Conservation (phyloP, 2,329 filamentous ascomycete species). For the Colletotrichum scovillei region DNA sequence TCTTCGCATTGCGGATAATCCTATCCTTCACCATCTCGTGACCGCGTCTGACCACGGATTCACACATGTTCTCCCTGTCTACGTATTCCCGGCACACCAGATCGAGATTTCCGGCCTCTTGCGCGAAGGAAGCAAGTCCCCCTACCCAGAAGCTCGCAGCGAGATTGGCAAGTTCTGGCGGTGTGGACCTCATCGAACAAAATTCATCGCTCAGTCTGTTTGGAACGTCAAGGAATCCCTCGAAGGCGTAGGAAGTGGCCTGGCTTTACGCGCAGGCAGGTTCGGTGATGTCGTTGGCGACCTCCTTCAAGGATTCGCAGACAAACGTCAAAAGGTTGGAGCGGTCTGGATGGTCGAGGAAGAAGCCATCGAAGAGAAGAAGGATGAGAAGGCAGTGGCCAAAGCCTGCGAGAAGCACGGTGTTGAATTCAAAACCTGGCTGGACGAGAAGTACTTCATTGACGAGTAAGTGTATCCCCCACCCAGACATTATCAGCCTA, state of each 20-base stretch:
- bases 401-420: conserved; percentile 62
- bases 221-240: conserved; percentile 77
- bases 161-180: conserved; percentile 76
- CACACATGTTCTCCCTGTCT: conserved; percentile 79
- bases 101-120: conserved; percentile 82
- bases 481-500: conserved; percentile 31
- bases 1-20: conserved; percentile 79
- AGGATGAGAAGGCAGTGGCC: conserved; percentile 69
- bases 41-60: conserved; percentile 62
- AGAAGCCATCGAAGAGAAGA: conserved; percentile 75
- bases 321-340: conserved; percentile 60
- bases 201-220: conserved; percentile 77
- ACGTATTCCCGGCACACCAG: conserved; percentile 76
- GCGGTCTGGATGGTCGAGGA: conserved; percentile 82
- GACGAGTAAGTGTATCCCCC: conserved; percentile 72
- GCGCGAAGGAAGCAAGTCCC: conserved; percentile 62
- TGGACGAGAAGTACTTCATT: conserved; percentile 82
- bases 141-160: conserved; percentile 77
- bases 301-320: conserved; percentile 63
- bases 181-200: conserved; percentile 77
- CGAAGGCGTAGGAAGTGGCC: conserved; percentile 67
- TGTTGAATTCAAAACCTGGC: conserved; percentile 73
- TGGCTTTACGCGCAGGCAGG: conserved; percentile 73
- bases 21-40: conserved; percentile 71
- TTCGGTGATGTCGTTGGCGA: conserved; percentile 67